Conservation (phyloP, 2,329 filamentous ascomycete species). For the Clarireedia monteithiana region DNA sequence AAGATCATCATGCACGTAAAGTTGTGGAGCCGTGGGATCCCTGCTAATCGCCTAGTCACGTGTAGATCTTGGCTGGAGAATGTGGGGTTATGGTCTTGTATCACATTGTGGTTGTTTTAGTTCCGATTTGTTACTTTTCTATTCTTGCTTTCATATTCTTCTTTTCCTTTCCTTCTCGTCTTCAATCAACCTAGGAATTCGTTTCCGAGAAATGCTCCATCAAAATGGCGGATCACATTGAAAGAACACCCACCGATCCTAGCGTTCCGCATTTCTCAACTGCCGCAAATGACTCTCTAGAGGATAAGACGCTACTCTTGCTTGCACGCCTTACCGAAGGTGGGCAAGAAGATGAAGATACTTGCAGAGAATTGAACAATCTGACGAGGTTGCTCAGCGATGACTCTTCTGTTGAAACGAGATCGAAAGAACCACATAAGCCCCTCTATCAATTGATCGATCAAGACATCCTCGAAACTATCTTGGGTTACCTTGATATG, state of each 20-base stretch:
- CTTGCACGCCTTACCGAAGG: slow-evolving; percentile 87
- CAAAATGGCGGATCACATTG: not conserved
- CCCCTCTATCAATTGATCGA: slow-evolving; percentile 51
- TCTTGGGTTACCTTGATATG: slow-evolving; percentile 82
- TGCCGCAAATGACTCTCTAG: slow-evolving; percentile 21
- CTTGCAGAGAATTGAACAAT: slow-evolving; percentile 48
- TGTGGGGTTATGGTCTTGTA: slow-evolving; percentile 4
- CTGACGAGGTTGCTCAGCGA: slow-evolving; percentile 55
- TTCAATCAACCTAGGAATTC: not conserved
- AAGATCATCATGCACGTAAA: not conserved
- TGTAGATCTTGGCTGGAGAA: not conserved
- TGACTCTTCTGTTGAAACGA: slow-evolving; percentile 24
- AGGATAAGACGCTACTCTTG: slow-evolving; percentile 37
- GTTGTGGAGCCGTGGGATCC: not conserved
- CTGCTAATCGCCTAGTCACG: not conserved
- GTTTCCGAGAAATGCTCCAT: not conserved
- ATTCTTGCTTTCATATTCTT: not conserved
- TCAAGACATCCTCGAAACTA: slow-evolving; percentile 70
- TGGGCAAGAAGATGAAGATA: slow-evolving; percentile 72
- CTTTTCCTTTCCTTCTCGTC: not conserved
- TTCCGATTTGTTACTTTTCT: not conserved
- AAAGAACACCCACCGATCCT: slow-evolving; percentile 15
- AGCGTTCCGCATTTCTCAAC: slow-evolving; percentile 15
- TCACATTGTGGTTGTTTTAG: not conserved
- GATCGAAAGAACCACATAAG: slow-evolving; percentile 28